phyloP scores from a whole-genome alignment of 306 rosid genomes.

The Comarum palustre region DNA sequence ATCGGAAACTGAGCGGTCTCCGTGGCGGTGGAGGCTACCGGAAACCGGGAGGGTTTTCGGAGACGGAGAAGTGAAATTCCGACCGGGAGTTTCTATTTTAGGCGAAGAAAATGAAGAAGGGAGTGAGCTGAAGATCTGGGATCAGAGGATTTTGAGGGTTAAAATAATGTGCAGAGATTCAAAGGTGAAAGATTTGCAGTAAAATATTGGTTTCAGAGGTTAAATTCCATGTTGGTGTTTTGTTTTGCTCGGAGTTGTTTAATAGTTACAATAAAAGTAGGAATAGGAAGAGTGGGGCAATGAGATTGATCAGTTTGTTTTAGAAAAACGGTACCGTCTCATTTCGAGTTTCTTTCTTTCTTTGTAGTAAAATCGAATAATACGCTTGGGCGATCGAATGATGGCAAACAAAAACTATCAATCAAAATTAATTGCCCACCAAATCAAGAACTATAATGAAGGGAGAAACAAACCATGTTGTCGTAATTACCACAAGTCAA shows the following conservation, averaged over 20 bases:
- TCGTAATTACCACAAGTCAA: background rate
- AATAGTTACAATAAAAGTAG: too few species aligned
- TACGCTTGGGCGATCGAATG: too few species aligned
- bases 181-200: background rate
- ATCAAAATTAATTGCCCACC: background rate
- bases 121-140: conserved; percentile 24
- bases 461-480: background rate
- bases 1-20: background rate
- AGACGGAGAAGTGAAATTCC: background rate
- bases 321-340: too few species aligned
- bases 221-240: too few species aligned
- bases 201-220: background rate
- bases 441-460: background rate
- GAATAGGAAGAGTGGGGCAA: too few species aligned
- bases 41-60: background rate
- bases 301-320: too few species aligned
- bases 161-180: background rate
- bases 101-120: background rate
- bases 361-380: too few species aligned
- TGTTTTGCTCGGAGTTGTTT: too few species aligned
- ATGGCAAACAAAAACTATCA: too few species aligned
- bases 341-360: too few species aligned
- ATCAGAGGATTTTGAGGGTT: background rate
- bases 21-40: background rate
- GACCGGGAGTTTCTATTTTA: background rate